Conservation (phyloP, 225 moss, liverwort and hornwort genomes). For the Bryoerythrophyllum caledonicum region DNA sequence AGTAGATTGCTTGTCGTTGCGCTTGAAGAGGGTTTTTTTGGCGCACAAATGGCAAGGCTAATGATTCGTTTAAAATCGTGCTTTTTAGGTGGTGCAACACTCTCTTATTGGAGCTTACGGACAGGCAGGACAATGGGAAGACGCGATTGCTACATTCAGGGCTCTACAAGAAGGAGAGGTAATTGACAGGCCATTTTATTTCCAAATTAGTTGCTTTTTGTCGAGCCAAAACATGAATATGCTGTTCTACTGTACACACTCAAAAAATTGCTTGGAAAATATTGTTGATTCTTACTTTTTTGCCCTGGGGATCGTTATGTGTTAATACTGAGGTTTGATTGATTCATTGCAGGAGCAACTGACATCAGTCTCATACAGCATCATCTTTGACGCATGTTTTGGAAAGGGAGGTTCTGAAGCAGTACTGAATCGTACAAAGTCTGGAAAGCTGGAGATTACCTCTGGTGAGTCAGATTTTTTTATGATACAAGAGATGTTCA, state of each 20-base stretch:
- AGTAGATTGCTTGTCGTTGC: slow-evolving; percentile 11
- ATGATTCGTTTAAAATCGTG: slow-evolving; percentile 27
- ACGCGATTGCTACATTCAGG: slow-evolving; percentile 77
- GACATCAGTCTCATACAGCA: slow-evolving; percentile 73
- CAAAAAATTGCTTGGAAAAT: neutral
- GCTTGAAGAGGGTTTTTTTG: neutral
- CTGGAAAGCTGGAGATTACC: slow-evolving; percentile 54
- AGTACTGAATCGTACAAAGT: slow-evolving; percentile 41
- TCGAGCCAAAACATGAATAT: slow-evolving; percentile 17
- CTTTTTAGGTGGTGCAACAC: slow-evolving; percentile 71
- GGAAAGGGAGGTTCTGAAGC: slow-evolving; percentile 66
- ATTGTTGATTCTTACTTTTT: slow-evolving; percentile 3
- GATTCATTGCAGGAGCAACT: slow-evolving; percentile 59
- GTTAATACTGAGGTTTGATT: slow-evolving; percentile 9
- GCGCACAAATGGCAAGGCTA: neutral
- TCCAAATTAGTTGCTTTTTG: slow-evolving; percentile 4
- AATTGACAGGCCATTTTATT: slow-evolving; percentile 10
- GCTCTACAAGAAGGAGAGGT: slow-evolving; percentile 69
- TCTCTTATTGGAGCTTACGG: slow-evolving; percentile 81
- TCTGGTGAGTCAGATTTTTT: slow-evolving; percentile 62
- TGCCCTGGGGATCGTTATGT: slow-evolving; percentile 2
- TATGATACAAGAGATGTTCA: neutral
- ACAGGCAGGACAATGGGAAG: slow-evolving; percentile 79
- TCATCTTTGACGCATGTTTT: slow-evolving; percentile 79
- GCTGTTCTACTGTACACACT: neutral